Conservation (phyloP, 768 basidiomycete species). For the Leccinum subgranulosum region DNA sequence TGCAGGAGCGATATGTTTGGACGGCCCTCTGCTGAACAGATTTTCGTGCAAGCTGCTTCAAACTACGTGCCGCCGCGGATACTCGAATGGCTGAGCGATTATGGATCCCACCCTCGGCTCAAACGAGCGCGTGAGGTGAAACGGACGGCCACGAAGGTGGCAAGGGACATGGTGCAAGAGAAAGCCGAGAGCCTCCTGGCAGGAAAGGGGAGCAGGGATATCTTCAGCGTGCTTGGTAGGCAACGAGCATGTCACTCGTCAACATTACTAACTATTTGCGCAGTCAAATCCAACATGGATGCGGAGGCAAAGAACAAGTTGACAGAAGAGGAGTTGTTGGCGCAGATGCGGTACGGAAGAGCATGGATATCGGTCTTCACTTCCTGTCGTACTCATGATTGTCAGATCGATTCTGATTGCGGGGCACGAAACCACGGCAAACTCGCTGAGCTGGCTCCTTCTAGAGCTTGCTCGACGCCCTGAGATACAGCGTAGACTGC, state of each 20-base stretch:
- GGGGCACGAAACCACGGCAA: conserved; percentile 63
- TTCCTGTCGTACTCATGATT: background rate
- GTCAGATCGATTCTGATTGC: conserved; percentile 45
- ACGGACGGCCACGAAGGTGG: conserved; percentile 1
- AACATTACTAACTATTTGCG: background rate
- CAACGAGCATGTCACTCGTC: background rate
- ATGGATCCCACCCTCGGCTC: conserved; percentile 19
- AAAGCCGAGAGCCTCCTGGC: conserved; percentile 9
- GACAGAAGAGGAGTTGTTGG: conserved; percentile 14
- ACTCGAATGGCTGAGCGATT: conserved; percentile 34
- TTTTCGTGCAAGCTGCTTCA: conserved; percentile 14
- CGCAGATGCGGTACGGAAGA: conserved; percentile 18
- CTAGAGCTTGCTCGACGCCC: conserved; percentile 59
- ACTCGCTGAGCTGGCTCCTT: conserved; percentile 57
- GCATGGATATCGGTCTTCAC: background rate
- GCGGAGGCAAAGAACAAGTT: conserved; percentile 22
- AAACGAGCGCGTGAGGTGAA: conserved; percentile 13
- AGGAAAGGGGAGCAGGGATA: conserved; percentile 15
- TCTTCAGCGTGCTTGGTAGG: conserved; percentile 39
- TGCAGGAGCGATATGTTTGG: conserved; percentile 15
- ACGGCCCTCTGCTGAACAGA: conserved; percentile 9
- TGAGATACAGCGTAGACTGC: conserved; percentile 55
- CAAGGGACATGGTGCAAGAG: conserved; percentile 16
- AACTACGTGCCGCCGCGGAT: conserved; percentile 12
- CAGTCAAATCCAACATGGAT: conserved; percentile 31